phyloP scores from a whole-genome alignment of 1,284 basidiomycete species.

The Trichosporon asahii region DNA sequence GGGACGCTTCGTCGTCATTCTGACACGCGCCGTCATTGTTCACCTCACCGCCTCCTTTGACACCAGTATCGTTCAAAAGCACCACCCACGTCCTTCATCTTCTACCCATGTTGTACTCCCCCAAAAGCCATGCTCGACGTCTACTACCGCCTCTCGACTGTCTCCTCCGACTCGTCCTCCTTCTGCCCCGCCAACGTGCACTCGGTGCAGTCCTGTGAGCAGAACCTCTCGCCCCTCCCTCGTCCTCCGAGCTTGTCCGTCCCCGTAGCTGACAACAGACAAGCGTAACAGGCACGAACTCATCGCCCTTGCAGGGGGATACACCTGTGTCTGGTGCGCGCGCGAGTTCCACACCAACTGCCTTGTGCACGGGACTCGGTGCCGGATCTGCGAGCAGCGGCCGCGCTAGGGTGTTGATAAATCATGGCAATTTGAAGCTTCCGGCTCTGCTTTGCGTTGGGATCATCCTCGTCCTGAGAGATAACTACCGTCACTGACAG shows the following conservation, averaged over 20 bases:
- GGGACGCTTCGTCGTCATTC: not conserved
- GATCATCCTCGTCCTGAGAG: no score
- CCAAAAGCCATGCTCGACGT: constrained; percentile 1
- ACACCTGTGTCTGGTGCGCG: not conserved
- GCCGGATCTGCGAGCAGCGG: not conserved
- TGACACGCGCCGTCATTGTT: not conserved
- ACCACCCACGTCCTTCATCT: not conserved
- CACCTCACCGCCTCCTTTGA: no score
- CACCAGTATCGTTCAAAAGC: not conserved
- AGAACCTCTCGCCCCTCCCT: no score
- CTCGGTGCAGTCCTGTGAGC: not conserved
- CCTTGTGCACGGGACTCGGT: not conserved
- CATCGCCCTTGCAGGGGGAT: not conserved
- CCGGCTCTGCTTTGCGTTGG: no score
- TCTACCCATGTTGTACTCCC: not conserved
- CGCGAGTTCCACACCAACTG: not conserved
- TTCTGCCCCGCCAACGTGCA: not conserved
- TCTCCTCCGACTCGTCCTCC: not conserved
- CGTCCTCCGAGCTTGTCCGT: no score
- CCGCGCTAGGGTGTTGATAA: not conserved
- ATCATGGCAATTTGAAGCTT: not conserved
- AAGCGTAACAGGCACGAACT: not conserved
- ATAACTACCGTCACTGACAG: no score
- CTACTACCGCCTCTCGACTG: not conserved
- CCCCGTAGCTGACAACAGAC: not conserved